phyloP scores from a whole-genome alignment of 331 rosid species.

The Acacia concinna region DNA sequence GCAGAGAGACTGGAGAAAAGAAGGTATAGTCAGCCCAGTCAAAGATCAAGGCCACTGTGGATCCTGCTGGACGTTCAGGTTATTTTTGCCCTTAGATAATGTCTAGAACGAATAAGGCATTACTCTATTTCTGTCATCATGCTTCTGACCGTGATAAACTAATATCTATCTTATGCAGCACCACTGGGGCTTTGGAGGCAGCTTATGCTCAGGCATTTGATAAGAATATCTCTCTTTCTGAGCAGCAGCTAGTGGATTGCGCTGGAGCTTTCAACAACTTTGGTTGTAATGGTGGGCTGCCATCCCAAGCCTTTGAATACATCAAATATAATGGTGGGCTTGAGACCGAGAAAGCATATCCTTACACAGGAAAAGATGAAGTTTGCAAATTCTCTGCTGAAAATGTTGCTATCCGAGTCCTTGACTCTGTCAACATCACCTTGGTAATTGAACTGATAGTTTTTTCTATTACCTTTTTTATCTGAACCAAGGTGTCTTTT shows the following conservation, averaged over 20 bases:
- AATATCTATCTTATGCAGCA: constrained; percentile 51
- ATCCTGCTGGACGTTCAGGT: constrained; percentile 99
- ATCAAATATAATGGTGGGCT: constrained; percentile 91
- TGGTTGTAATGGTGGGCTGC: constrained; percentile 90
- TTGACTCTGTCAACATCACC: constrained; percentile 75
- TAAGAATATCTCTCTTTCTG: constrained; percentile 75
- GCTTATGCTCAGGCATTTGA: constrained; percentile 79
- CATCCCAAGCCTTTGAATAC: constrained; percentile 97
- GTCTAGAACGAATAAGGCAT: constrained; percentile 12
- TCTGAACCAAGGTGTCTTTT: constrained; percentile 1
- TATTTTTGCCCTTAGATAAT: not conserved
- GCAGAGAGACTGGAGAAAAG: constrained; percentile 95
- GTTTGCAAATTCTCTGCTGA: constrained; percentile 60
- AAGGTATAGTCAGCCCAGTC: constrained; percentile 73
- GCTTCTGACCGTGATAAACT: constrained; percentile 25
- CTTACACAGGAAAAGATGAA: constrained; percentile 60
- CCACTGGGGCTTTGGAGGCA: constrained; percentile 95
- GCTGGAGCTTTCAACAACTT: constrained; percentile 86
- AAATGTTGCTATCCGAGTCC: constrained; percentile 69
- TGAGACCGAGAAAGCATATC: constrained; percentile 81
- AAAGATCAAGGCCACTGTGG: constrained; percentile 92
- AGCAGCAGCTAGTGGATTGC: constrained; percentile 96
- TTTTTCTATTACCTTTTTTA: not conserved
- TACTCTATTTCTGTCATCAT: not conserved
- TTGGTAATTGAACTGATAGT: constrained; percentile 47